phyloP scores from a whole-genome alignment of 495 filamentous ascomycete genomes.

The Penicillium fimorum region DNA sequence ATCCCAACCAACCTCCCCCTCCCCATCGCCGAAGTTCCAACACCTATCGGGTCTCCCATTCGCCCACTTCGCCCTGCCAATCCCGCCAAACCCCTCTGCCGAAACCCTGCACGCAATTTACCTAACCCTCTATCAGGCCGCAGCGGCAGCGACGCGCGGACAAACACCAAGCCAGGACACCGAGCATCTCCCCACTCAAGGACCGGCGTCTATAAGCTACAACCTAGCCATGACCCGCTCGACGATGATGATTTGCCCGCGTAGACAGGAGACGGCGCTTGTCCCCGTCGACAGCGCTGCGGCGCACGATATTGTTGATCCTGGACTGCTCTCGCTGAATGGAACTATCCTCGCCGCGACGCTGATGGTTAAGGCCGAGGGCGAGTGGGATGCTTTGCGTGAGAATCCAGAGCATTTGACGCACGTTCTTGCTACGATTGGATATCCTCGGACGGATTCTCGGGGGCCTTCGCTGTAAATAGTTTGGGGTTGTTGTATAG shows the following conservation, averaged over 20 bases:
- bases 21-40: slow-evolving; percentile 20
- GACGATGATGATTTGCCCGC: slow-evolving; percentile 67
- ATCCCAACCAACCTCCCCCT: slow-evolving; percentile 18
- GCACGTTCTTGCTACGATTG: slow-evolving; percentile 59
- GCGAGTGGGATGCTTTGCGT: slow-evolving; percentile 66
- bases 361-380: slow-evolving; percentile 71
- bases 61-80: slow-evolving; percentile 46
- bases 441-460: slow-evolving; percentile 46
- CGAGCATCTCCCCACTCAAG: slow-evolving; percentile 24
- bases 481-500: background rate
- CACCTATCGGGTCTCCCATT: slow-evolving; percentile 47
- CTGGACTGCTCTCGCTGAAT: slow-evolving; percentile 66
- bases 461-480: slow-evolving; percentile 25
- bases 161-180: slow-evolving; percentile 4
- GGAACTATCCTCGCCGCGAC: slow-evolving; percentile 80
- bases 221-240: slow-evolving; percentile 73
- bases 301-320: slow-evolving; percentile 35
- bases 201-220: slow-evolving; percentile 65
- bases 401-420: slow-evolving; percentile 49
- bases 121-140: slow-evolving; percentile 53
- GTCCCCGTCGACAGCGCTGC: slow-evolving; percentile 30
- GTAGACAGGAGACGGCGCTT: slow-evolving; percentile 44
- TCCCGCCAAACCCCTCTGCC: slow-evolving; percentile 41
- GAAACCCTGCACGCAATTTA: slow-evolving; percentile 49
- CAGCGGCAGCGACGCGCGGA: slow-evolving; percentile 37